Evolutionary conservation across 257 asterid genomes (phyloP).

Genomic region (Solanum infundibuliforme): DNA sequence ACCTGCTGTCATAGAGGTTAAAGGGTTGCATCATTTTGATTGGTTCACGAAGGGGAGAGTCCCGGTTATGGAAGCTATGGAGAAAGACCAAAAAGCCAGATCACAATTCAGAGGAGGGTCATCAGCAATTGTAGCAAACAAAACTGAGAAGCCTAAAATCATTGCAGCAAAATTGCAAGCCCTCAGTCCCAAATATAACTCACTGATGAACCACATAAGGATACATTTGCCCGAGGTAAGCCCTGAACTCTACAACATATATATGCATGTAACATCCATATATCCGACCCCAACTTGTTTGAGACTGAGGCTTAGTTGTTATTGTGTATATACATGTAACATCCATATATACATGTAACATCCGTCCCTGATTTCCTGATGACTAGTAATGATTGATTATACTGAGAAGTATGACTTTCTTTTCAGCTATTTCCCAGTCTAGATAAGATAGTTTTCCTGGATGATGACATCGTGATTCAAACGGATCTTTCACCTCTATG

Average conservation of each 20-base stretch:
- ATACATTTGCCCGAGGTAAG: constrained; percentile 90
- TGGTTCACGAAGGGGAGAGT: constrained; percentile 91
- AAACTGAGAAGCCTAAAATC: constrained; percentile 63
- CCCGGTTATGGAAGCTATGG: constrained; percentile 97
- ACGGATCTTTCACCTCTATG: constrained; percentile 89
- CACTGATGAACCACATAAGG: constrained; percentile 87
- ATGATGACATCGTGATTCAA: constrained; percentile 87
- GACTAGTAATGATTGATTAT: background rate
- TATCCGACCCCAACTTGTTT: background rate
- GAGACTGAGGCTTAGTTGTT: background rate
- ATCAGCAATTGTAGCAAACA: constrained; percentile 73
- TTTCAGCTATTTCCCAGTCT: constrained; percentile 89
- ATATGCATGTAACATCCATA: background rate
- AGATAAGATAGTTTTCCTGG: constrained; percentile 73
- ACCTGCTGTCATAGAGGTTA: constrained; percentile 82
- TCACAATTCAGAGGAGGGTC: constrained; percentile 89
- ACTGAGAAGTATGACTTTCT: background rate
- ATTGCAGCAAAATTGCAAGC: constrained; percentile 97
- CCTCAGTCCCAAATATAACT: constrained; percentile 84
- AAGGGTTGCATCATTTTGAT: constrained; percentile 84
- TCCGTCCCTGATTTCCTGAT: background rate
- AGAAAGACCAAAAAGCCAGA: constrained; percentile 76
- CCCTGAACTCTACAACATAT: background rate
- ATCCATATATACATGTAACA: background rate
- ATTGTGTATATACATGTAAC: background rate